Evolutionary conservation across 2,329 filamentous ascomycete species (phyloP).

Genomic region (Aspergillus thermomutatus): DNA sequence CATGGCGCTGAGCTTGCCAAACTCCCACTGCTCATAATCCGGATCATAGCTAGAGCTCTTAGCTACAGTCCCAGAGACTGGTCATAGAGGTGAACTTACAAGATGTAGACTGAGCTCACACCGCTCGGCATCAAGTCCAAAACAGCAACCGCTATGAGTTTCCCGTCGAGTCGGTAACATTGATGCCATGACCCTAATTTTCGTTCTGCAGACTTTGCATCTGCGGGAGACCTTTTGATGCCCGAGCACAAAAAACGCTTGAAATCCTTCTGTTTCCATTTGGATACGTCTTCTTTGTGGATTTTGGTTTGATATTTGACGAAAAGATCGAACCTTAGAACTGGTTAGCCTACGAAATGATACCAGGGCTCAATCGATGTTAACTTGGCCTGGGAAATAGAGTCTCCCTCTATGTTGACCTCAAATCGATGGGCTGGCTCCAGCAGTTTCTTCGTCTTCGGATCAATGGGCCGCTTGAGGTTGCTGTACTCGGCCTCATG

Average conservation of each 20-base stretch:
- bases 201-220: slow-evolving; percentile 35
- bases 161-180: slow-evolving; percentile 49
- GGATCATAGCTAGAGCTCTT: slow-evolving; percentile 51
- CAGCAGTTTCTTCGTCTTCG: slow-evolving; percentile 40
- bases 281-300: slow-evolving; percentile 44
- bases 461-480: slow-evolving; percentile 43
- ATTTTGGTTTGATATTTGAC: slow-evolving; percentile 46
- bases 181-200: slow-evolving; percentile 50
- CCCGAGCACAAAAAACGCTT: slow-evolving; percentile 48
- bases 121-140: slow-evolving; percentile 46
- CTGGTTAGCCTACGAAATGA: background rate
- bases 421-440: slow-evolving; percentile 50
- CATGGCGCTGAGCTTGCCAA: slow-evolving; percentile 62
- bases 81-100: slow-evolving; percentile 30
- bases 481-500: slow-evolving; percentile 45
- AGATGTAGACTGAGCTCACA: slow-evolving; percentile 50
- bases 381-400: slow-evolving; percentile 45
- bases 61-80: background rate
- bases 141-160: slow-evolving; percentile 48
- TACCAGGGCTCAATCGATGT: slow-evolving; percentile 5
- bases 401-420: slow-evolving; percentile 47
- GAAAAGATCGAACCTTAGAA: slow-evolving; percentile 43
- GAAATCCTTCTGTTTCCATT: slow-evolving; percentile 44
- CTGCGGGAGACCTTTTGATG: slow-evolving; percentile 37
- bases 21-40: slow-evolving; percentile 58